phyloP scores from a whole-genome alignment of 257 asterid species.

The Solanum tarijense region DNA sequence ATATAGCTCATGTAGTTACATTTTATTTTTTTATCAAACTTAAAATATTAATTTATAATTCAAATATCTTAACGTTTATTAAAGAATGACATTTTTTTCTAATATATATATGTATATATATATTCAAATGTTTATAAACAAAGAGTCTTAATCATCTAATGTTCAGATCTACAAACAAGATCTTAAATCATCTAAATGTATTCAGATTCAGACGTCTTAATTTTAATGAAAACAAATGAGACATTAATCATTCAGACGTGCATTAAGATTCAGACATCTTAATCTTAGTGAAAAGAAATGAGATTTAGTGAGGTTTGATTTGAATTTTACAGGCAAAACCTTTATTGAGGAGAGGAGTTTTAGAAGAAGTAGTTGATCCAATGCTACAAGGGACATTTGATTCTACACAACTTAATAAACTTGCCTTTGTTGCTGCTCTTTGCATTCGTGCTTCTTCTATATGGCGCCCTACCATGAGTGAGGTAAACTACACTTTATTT shows the following conservation, averaged over 20 bases:
- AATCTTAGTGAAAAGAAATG: too few species aligned
- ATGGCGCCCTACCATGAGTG: slow-evolving; percentile 93
- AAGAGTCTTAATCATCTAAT: too few species aligned
- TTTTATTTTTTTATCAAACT: background rate
- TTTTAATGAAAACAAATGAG: too few species aligned
- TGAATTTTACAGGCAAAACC: slow-evolving; percentile 63
- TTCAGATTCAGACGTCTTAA: too few species aligned
- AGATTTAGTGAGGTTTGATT: background rate
- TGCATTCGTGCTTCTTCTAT: slow-evolving; percentile 80
- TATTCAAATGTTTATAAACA: background rate
- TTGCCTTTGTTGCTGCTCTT: slow-evolving; percentile 79
- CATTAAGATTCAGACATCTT: too few species aligned
- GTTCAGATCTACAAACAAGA: too few species aligned
- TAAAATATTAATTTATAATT: too few species aligned
- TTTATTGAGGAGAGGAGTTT: slow-evolving; percentile 49
- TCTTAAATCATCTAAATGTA: too few species aligned
- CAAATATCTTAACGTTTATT: background rate
- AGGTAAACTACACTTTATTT: slow-evolving; percentile 28
- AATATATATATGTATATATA: too few species aligned
- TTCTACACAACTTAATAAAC: slow-evolving; percentile 36
- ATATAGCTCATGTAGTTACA: too few species aligned
- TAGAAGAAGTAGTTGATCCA: slow-evolving; percentile 64
- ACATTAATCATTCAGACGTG: too few species aligned
- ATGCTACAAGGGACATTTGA: slow-evolving; percentile 52
- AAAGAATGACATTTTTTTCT: background rate